A percentile compares a stretch with the other conserved stretches of the same genome.
Evolutionary conservation across 2,329 filamentous ascomycete species (phyloP).

Genomic region (Nemania abortiva): DNA sequence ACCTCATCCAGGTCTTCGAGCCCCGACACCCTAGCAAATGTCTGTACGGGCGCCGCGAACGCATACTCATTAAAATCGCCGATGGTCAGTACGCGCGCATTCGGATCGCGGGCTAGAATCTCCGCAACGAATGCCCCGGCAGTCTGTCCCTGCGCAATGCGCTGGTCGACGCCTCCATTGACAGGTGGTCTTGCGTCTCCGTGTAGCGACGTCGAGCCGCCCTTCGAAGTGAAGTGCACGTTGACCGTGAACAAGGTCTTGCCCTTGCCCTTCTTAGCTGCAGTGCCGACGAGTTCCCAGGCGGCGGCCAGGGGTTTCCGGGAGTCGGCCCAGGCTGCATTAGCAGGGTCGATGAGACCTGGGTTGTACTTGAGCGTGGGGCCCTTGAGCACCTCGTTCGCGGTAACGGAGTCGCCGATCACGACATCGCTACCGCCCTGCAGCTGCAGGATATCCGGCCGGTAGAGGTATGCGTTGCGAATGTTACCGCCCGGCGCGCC

Average conservation of each 20-base stretch:
- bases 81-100: conserved; percentile 69
- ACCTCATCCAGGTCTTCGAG: conserved; percentile 73
- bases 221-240: conserved; percentile 77
- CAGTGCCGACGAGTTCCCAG: conserved; percentile 68
- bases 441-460: conserved; percentile 69
- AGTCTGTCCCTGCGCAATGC: conserved; percentile 67
- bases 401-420: conserved; percentile 63
- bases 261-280: conserved; percentile 19
- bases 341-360: conserved; percentile 73
- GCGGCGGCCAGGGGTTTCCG: conserved; percentile 76
- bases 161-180: conserved; percentile 71
- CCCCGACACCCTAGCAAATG: conserved; percentile 65
- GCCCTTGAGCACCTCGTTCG: conserved; percentile 68
- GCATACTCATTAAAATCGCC: conserved; percentile 82
- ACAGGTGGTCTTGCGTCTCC: conserved; percentile 75
- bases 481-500: conserved; percentile 79
- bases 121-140: conserved; percentile 70
- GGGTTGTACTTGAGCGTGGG: conserved; percentile 75
- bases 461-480: conserved; percentile 77
- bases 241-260: conserved; percentile 75
- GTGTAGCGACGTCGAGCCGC: conserved; percentile 69
- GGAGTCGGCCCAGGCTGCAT: conserved; percentile 69
- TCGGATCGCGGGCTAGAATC: conserved; percentile 67
- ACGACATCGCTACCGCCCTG: conserved; percentile 63
- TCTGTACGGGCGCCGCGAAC: conserved; percentile 69